Evolutionary conservation across 106 monocot species (phyloP).

Genomic region (Dendrobium nobile): DNA sequence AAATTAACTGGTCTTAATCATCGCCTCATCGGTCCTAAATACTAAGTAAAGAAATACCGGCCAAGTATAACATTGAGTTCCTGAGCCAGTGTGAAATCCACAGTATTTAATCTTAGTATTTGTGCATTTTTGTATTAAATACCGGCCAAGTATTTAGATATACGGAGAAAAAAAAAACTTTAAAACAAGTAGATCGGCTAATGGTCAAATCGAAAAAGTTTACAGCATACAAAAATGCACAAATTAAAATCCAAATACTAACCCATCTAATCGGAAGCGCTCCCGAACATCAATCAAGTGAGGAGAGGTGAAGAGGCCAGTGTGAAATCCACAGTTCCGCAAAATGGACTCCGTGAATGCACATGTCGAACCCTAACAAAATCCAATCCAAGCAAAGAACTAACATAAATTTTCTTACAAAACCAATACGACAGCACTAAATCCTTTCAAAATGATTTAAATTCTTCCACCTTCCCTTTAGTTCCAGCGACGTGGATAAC

Average conservation of each 20-base stretch:
- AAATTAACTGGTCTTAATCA: no score
- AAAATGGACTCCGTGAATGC: conserved; percentile 75
- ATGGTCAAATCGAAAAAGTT: no score
- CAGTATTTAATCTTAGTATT: no score
- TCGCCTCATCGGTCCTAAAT: no score
- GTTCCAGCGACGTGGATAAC: conserved; percentile 94
- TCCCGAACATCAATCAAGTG: conserved; percentile 90
- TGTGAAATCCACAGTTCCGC: conserved; percentile 67
- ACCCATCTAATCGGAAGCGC: conserved; percentile 87
- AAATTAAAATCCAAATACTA: conserved; percentile 5
- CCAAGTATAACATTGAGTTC: no score
- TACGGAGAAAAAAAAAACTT: no score
- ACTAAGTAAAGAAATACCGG: no score
- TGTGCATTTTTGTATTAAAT: no score
- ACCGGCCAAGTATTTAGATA: no score
- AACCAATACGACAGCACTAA: no score
- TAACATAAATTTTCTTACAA: background rate
- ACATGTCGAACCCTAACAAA: conserved; percentile 71
- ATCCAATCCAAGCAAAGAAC: background rate
- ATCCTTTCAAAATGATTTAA: background rate
- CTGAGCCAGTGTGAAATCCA: no score
- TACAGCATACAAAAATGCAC: background rate
- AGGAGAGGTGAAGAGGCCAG: conserved; percentile 88
- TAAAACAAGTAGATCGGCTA: no score
- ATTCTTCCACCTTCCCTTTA: conserved; percentile 66